These are phyloP conservation scores for Fusarium sp. DNA, from an alignment of 2,329 filamentous ascomycete species.

Conservation along the genomic window DNA sequence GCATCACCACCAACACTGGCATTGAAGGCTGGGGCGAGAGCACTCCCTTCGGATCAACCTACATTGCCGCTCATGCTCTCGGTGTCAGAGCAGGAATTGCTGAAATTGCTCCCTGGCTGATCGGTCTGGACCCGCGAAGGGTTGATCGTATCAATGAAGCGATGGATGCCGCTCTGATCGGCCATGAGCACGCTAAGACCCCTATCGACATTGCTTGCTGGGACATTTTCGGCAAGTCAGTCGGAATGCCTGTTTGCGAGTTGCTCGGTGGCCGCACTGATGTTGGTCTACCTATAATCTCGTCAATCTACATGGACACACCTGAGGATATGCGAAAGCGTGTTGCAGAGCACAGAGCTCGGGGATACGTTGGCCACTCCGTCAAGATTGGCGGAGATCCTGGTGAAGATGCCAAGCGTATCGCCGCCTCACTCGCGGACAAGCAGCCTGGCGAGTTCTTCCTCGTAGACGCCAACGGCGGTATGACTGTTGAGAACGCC, in stretches of 20 bases:
- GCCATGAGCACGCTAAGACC: slow-evolving; percentile 36
- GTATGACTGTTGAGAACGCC: slow-evolving; percentile 36
- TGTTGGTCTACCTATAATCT: slow-evolving; percentile 33
- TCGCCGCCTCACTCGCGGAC: slow-evolving; percentile 33
- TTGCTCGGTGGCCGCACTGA: slow-evolving; percentile 37
- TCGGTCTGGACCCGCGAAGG: slow-evolving; percentile 30
- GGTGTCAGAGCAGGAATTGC: slow-evolving; percentile 38
- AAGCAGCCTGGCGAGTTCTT: slow-evolving; percentile 40
- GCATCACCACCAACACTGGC: slow-evolving; percentile 39
- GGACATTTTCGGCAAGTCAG: slow-evolving; percentile 41
- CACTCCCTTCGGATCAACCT: slow-evolving; percentile 40
- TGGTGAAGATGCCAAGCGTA: slow-evolving; percentile 24
- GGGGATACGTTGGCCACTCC: slow-evolving; percentile 33
- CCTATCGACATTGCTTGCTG: slow-evolving; percentile 42
- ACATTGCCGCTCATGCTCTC: slow-evolving; percentile 37
- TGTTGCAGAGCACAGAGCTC: slow-evolving; percentile 25
- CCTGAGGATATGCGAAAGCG: slow-evolving; percentile 35
- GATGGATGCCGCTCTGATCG: slow-evolving; percentile 34
- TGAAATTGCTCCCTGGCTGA: slow-evolving; percentile 32
- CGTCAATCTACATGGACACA: slow-evolving; percentile 36
- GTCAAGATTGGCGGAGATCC: slow-evolving; percentile 40
- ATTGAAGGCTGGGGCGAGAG: slow-evolving; percentile 44
- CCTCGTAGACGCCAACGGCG: slow-evolving; percentile 37
- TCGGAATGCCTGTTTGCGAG: slow-evolving; percentile 40
- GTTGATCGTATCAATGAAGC: slow-evolving; percentile 42